Evolutionary conservation across 352 stramenopile species (phyloP).

Genomic region (Pythium aphanidermatum): DNA sequence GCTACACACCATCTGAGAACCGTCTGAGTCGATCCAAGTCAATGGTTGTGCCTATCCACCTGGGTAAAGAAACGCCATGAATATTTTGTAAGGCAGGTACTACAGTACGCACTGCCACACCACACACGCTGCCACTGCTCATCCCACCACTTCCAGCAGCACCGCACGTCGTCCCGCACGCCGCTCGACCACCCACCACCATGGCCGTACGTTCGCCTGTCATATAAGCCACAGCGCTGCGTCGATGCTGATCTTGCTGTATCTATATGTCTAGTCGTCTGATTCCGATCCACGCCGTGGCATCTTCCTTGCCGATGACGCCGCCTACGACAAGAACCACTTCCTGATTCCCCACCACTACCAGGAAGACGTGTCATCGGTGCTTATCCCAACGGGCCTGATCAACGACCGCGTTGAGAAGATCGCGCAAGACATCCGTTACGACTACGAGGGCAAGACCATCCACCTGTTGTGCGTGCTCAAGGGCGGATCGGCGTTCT

Average conservation of each 20-base stretch:
- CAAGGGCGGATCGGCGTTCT: slow-evolving; percentile 89
- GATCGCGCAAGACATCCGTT: slow-evolving; percentile 86
- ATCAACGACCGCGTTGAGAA: slow-evolving; percentile 91
- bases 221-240: no score
- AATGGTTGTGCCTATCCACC: no score
- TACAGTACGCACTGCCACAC: no score
- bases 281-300: slow-evolving; percentile 29
- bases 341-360: slow-evolving; percentile 82
- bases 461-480: slow-evolving; percentile 91
- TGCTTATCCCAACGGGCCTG: slow-evolving; percentile 88
- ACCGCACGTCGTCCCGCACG: no score
- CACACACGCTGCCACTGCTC: no score
- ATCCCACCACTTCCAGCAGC: no score
- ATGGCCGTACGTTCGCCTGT: slow-evolving; percentile 17
- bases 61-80: no score
- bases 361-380: slow-evolving; percentile 67
- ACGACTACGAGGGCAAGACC: slow-evolving; percentile 85
- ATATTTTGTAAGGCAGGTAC: no score
- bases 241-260: neutral
- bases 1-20: no score
- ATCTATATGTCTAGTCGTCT: slow-evolving; percentile 7
- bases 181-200: neutral
- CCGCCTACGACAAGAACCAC: slow-evolving; percentile 60
- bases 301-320: slow-evolving; percentile 59
- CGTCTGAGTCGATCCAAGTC: no score